Percentiles rank a stretch among this genome's conserved stretches.
phyloP scores from a whole-genome alignment of 2,329 filamentous ascomycete species.

The Coniochaeta sp. region DNA sequence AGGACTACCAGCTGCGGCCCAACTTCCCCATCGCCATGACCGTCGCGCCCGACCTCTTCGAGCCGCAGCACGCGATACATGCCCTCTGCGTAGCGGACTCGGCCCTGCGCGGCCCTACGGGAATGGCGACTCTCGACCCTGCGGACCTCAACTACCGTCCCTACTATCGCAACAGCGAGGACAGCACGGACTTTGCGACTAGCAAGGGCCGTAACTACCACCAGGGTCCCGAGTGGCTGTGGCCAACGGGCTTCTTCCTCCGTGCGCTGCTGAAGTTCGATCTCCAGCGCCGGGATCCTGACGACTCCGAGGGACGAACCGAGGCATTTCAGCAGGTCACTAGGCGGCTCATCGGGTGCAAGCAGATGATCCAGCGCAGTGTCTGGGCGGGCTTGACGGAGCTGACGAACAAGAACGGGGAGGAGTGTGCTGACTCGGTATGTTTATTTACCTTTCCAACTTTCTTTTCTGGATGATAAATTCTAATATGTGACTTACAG shows the following conservation, averaged over 20 bases:
- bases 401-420: conserved; percentile 84
- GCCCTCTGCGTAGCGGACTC: conserved; percentile 76
- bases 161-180: conserved; percentile 92
- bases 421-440: conserved; percentile 80
- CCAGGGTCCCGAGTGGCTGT: conserved; percentile 96
- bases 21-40: conserved; percentile 97
- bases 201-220: conserved; percentile 96
- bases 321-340: conserved; percentile 97
- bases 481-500: conserved; percentile 31
- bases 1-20: conserved; percentile 91
- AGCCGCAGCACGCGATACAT: conserved; percentile 66
- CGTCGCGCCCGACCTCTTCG: conserved; percentile 83
- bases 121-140: conserved; percentile 94
- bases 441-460: conserved; percentile 27
- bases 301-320: conserved; percentile 55
- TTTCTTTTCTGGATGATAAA: not conserved
- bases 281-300: conserved; percentile 56
- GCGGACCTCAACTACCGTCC: conserved; percentile 88
- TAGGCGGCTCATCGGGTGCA: conserved; percentile 71
- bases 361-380: conserved; percentile 71
- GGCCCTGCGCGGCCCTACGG: conserved; percentile 74
- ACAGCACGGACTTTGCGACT: conserved; percentile 84
- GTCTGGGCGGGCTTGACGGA: conserved; percentile 89
- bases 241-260: conserved; percentile 94
- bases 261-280: conserved; percentile 89